Conservation (phyloP, 352 stramenopile species). For the Globisporangium perplexum region DNA sequence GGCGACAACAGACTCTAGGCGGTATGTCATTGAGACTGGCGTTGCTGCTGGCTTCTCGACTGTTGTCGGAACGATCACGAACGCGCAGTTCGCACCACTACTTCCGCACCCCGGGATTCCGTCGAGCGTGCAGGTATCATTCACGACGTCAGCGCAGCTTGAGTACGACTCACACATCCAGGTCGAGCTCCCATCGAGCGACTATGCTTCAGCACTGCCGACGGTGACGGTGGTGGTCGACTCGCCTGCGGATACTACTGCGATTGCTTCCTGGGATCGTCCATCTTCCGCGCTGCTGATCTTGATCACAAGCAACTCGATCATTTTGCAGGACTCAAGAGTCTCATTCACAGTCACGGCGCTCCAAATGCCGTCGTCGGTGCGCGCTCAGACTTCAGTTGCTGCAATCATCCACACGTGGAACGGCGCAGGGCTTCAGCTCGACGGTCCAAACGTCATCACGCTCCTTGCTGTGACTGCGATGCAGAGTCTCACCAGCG, state of each 20-base stretch:
- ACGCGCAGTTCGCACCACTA: constrained; percentile 23
- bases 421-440: constrained; percentile 25
- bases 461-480: constrained; percentile 31
- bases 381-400: constrained; percentile 16
- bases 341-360: constrained; percentile 33
- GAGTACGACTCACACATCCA: constrained; percentile 27
- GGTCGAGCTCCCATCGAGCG: constrained; percentile 26
- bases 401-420: constrained; percentile 41
- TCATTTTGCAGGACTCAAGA: constrained; percentile 21
- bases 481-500: constrained; percentile 24
- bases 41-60: constrained; percentile 22
- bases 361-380: constrained; percentile 40
- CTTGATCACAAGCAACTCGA: constrained; percentile 20
- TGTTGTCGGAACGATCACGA: constrained; percentile 23
- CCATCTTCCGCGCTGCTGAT: constrained; percentile 27
- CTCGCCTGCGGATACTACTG: constrained; percentile 15
- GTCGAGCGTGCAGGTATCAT: constrained; percentile 35
- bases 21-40: constrained; percentile 26
- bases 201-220: constrained; percentile 29
- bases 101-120: constrained; percentile 40
- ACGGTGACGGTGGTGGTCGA: constrained; percentile 21
- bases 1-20: constrained; percentile 29
- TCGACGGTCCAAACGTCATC: constrained; percentile 31
- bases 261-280: constrained; percentile 32
- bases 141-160: constrained; percentile 43